Percentiles rank a stretch among this genome's conserved stretches.
Conservation (phyloP, 164 flowering plant species). For the Kingdonia uniflora region DNA sequence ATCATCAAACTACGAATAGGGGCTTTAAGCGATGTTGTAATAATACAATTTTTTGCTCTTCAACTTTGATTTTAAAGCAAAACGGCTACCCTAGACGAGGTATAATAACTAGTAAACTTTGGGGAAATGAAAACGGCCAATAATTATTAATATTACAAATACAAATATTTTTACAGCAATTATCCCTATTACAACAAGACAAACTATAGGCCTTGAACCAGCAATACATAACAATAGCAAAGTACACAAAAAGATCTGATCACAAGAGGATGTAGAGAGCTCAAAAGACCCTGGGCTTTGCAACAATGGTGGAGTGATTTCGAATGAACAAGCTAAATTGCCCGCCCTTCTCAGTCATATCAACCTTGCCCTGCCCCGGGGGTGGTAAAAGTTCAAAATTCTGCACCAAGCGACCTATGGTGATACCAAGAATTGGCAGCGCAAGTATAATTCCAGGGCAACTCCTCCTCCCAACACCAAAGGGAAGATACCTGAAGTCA, state of each 20-base stretch:
- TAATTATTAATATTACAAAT: too few relatives aligned
- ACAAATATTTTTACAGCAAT: not conserved
- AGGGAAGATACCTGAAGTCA: constrained; percentile 76
- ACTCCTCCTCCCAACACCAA: constrained; percentile 82
- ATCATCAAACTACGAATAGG: too few relatives aligned
- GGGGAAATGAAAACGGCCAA: too few relatives aligned
- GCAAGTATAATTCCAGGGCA: constrained; percentile 94
- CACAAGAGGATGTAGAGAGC: not conserved
- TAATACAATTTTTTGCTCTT: too few relatives aligned
- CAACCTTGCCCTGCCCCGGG: constrained; percentile 67
- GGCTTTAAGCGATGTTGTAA: too few relatives aligned
- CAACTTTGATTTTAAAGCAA: too few relatives aligned
- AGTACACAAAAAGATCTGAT: not conserved
- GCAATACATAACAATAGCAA: not conserved
- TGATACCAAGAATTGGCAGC: constrained; percentile 74
- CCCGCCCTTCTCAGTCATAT: constrained; percentile 73
- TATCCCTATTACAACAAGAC: too few relatives aligned
- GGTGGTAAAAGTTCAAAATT: constrained; percentile 85
- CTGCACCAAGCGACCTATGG: constrained; percentile 80
- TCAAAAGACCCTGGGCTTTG: constrained; percentile 51
- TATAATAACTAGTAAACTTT: too few relatives aligned
- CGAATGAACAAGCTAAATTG: constrained; percentile 87
- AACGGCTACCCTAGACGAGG: too few relatives aligned
- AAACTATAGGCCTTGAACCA: not conserved
- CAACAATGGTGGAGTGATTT: constrained; percentile 83